These are phyloP conservation scores for Pisolithus marmoratus DNA, from an alignment of 768 basidiomycete genomes.

Conservation along the genomic window DNA sequence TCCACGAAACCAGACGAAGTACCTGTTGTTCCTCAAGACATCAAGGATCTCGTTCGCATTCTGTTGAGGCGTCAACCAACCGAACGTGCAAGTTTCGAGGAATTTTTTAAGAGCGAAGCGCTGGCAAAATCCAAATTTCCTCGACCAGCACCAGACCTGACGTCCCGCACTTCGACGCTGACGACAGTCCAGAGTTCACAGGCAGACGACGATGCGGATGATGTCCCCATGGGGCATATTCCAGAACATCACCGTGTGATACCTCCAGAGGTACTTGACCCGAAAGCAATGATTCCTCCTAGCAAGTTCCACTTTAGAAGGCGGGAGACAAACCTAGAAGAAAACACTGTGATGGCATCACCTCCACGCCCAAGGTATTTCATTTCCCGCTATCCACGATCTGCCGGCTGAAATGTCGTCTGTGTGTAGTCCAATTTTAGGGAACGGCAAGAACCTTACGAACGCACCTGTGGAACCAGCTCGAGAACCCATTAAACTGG, in stretches of 20 bases:
- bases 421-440: conserved; percentile 9
- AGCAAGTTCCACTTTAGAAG: conserved; percentile 72
- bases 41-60: conserved; percentile 83
- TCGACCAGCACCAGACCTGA: conserved; percentile 31
- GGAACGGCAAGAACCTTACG: conserved; percentile 13
- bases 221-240: conserved; percentile 35
- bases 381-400: not conserved
- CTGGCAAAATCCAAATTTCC: conserved; percentile 76
- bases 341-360: conserved; percentile 1
- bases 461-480: not conserved
- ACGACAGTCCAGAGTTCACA: conserved; percentile 11
- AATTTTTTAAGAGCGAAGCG: conserved; percentile 83
- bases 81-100: conserved; percentile 84
- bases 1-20: conserved; percentile 39
- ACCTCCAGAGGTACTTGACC: conserved; percentile 76
- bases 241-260: conserved; percentile 73
- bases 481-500: conserved; percentile 11
- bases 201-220: conserved; percentile 27
- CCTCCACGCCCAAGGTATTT: conserved; percentile 18
- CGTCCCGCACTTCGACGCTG: conserved; percentile 8
- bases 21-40: conserved; percentile 65
- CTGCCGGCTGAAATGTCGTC: not conserved
- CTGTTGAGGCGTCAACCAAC: conserved; percentile 79
- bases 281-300: conserved; percentile 75
- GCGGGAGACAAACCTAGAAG: conserved; percentile 18